A percentile compares a stretch with the other conserved stretches of the same genome.
These are phyloP conservation scores for Cercophora newfieldiana DNA, from an alignment of 495 filamentous ascomycete genomes.

Conservation along the genomic window DNA sequence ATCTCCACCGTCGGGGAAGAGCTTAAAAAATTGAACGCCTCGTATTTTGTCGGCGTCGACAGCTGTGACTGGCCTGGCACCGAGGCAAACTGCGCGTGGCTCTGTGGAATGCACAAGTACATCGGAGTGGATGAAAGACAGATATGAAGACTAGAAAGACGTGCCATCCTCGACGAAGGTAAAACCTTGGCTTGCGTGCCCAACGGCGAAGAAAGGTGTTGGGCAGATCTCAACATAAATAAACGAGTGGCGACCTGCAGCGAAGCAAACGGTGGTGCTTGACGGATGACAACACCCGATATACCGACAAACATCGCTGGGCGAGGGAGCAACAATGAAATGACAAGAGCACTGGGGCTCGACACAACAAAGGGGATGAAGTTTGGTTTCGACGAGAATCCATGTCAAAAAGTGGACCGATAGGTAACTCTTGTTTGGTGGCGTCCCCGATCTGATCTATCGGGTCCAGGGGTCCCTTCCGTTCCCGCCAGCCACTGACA, in stretches of 20 bases:
- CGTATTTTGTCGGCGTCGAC: background rate
- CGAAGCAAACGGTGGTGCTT: background rate
- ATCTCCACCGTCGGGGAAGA: background rate
- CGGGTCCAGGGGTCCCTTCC: slow-evolving; percentile 1
- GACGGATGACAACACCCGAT: background rate
- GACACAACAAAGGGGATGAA: background rate
- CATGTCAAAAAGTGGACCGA: background rate
- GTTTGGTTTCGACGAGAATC: background rate
- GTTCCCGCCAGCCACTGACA: background rate
- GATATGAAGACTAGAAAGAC: no score
- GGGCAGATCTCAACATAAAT: background rate
- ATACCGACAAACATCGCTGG: background rate
- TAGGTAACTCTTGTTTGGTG: background rate
- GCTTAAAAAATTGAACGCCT: background rate
- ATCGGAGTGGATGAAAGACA: no score
- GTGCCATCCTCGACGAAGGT: background rate
- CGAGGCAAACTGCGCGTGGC: background rate
- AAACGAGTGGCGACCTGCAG: background rate
- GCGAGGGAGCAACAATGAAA: background rate
- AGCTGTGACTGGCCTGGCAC: background rate
- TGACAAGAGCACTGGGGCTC: background rate
- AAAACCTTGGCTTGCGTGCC: background rate
- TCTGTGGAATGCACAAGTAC: background rate
- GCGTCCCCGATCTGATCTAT: background rate
- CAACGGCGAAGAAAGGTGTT: background rate